Evolutionary conservation across 2,329 filamentous ascomycete genomes (phyloP), one percentile per base, ranked within the genome.

Genomic region (Botrytis cinerea): DNA sequence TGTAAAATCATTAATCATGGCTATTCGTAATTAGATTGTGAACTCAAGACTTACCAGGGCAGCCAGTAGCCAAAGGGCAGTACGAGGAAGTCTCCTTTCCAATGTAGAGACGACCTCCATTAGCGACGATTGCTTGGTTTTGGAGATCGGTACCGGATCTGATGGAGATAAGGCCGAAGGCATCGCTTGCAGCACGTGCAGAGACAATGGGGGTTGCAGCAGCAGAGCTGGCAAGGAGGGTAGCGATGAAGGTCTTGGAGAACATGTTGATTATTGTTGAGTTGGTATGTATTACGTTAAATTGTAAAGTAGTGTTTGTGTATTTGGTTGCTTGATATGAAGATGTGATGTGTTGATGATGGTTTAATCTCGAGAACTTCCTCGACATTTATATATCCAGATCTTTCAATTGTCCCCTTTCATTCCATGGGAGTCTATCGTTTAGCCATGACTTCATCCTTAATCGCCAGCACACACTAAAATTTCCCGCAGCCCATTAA

Each of bases 131-230:
- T n/a, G 22, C n/a, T 28, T 43, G 25, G 51, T 10, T n/a, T 57
- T 74, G 70, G n/a, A 70, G 18, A 20, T 43, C 12, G 7, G 12
- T 51, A 25, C 70, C 71, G 1, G 70, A 67, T 25, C 32, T 16
- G 57, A 72, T 70, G 43, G 85, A 1, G 35, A 73, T 32, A 14
- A 74, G 57, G 4, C 45, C 20, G 32, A 74, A 74, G 18, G 59
- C 43, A 46, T 45, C 4, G 14, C 32, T 22, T 2, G 12, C 28
- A 18, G 32, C 46, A 60, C 60, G 51, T 40, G 48, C 38, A 8
- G 63, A 54, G 18, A 45, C 61, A 32, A 74, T 32, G 32, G 73
- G 73, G n/a, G 63, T 22, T 63, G 73, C 73, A 45, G n/a, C 71
- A 62, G 64, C 71, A 25, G 72, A 40, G 73, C 73, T 45, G 45